Base-by-base conservation (phyloP, 164 flowering plant genomes). In the Santalum album region DNA sequence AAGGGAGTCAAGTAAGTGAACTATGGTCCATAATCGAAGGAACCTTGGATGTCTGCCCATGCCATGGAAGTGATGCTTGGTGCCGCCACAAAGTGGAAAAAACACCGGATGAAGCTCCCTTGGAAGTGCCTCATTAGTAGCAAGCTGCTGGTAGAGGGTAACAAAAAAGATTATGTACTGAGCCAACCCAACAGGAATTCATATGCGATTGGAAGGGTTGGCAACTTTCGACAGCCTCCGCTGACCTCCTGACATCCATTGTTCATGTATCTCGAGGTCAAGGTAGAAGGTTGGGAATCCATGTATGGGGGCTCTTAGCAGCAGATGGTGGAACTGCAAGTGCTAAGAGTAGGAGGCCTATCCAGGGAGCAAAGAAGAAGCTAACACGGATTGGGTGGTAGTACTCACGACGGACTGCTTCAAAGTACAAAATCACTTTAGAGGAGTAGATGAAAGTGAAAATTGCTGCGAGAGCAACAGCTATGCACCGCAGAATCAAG, bases 181-280 rank as follows among this genome's bases (percentile, higher is more conserved):
- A 36, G 95, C 87, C 78, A 91, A 39, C 6, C 98, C 98, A 43
- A 91, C 70, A 10, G 95, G 80, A 43, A 86, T 50, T 0, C 96
- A 72, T 2, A 91, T 75, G 64, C 84, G 95, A 60, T 79, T 88
- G 22, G 86, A 66, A 19, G 98, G 96, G 62, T 88, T 91, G 15
- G 96, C 92, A 45, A 91, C 95, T 64, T 77, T 78, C 0, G 95
- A 86, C 1, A 91, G 92, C 63, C 85, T 66, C 50, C 96, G 51
- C 42, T 79, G 84, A 15, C 95, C 87, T 25, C 90, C 87, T 3
- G 92, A 84, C 90, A 88, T 84, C 98, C 98, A 91, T 56, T 91
- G 98, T 15, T 96, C 98, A 50, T 91, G 88, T 48, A 91, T 75
- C 65, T 86, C 88, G 14, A 91, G 79, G 70, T 88, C 92, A 2